Evolutionary conservation across 257 asterid genomes (phyloP), one percentile per base, ranked within the genome.

Genomic region (Lavandula angustifolia): DNA sequence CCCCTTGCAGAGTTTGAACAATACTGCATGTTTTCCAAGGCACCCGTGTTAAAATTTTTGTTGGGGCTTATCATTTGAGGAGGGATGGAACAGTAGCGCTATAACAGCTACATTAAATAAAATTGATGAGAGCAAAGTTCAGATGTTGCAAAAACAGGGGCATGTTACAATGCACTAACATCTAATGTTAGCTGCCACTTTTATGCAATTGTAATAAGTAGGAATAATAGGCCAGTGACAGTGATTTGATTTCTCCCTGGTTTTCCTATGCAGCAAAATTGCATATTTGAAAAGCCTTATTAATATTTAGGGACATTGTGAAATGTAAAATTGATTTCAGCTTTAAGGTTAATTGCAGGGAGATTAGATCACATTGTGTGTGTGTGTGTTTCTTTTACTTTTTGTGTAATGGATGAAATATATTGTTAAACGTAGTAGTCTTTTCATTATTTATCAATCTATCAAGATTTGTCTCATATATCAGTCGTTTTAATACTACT

Each of bases 1-100:
- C 75, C 65, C 69, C 77, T 72, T 74, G 79, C 75, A 73, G 72
- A 80, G 72, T 72, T 63, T 72, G 70, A 69, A 22, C 27, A 22
- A 22, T 22, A 22, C 1, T 22, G 27, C 27, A 14, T 75, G 63
- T 61, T 60, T 71, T 64, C 27, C 27, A 22, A 22, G 2, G n/a
- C 0, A 18, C 8, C 38, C 10, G 37, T 5, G 41, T 55, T 54
- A 17, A 53, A 60, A 22, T 4, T 56, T 56, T 68, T 43, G 16
- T 27, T 50, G 60, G 49, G 61, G 32, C 51, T 62, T 60, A 0
- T 22, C 27, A 22, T 22, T 22, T 22, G 54, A 62, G 67, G 78
- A 76, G 72, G 60, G 78, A 70, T 54, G 76, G 64, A 63, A 49
- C 64, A 42, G 67, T 71, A 53, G 73, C 27, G 27, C 1, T 22